Conservation (phyloP, 1,284 basidiomycete genomes). For the Microbotryum intermedium region DNA sequence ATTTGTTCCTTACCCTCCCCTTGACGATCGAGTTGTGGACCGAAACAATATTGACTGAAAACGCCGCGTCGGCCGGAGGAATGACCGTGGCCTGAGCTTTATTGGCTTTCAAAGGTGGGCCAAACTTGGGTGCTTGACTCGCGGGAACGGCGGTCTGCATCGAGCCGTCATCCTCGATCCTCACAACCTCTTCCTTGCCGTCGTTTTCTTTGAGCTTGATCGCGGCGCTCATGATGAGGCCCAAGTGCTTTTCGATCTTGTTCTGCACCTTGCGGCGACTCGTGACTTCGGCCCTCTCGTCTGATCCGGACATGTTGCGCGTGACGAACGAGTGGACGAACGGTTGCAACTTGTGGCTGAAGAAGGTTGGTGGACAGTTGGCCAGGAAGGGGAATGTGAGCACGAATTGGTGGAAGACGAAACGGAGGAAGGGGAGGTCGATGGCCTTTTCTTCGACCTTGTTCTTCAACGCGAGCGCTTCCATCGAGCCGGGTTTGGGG, state of each 20-base stretch:
- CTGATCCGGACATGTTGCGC: conserved; percentile 60
- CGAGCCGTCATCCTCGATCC: conserved; percentile 49
- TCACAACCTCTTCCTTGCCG: conserved; percentile 76
- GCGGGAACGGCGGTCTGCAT: conserved; percentile 57
- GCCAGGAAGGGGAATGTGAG: conserved; percentile 88
- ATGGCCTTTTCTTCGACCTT: conserved; percentile 18
- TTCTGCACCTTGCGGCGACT: conserved; percentile 55
- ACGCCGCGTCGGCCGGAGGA: conserved; percentile 36
- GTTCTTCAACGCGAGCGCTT: conserved; percentile 5
- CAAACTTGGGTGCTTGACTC: conserved; percentile 41
- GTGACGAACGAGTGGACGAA: conserved; percentile 74
- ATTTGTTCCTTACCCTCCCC: conserved; percentile 68
- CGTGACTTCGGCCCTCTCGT: conserved; percentile 50
- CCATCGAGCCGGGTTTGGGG: conserved; percentile 7
- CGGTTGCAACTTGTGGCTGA: conserved; percentile 83
- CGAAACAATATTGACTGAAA: conserved; percentile 81
- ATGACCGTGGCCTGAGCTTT: neutral
- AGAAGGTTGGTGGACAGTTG: conserved; percentile 72
- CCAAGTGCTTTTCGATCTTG: conserved; percentile 73
- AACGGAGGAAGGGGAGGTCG: conserved; percentile 78
- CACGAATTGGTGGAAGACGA: conserved; percentile 81
- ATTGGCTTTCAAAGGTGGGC: too few species aligned
- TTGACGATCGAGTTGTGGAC: conserved; percentile 71
- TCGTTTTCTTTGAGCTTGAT: conserved; percentile 55
- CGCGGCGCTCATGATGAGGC: conserved; percentile 68